Conservation (phyloP, 148 eudicot species). For the Rhododendron williamsianum region DNA sequence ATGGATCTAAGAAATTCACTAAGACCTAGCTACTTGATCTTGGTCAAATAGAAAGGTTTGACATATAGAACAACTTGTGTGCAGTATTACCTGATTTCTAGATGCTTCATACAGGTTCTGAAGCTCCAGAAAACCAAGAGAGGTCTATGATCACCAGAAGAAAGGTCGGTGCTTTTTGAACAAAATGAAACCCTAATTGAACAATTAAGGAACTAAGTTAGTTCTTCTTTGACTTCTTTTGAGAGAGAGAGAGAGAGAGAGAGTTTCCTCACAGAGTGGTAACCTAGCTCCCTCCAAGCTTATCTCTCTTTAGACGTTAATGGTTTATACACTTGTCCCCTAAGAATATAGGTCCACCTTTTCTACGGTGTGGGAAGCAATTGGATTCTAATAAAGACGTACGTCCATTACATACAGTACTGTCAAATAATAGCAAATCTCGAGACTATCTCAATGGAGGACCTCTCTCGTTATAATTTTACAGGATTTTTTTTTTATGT, state of each 20-base stretch:
- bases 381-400: background rate
- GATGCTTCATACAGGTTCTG: background rate
- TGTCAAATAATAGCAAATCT: background rate
- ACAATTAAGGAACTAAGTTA: background rate
- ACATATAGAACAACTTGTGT: background rate
- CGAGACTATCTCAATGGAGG: too few species aligned
- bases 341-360: background rate
- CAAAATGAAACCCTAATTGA: background rate
- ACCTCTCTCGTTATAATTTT: too few species aligned
- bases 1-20: background rate
- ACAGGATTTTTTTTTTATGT: too few species aligned
- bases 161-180: background rate
- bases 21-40: background rate
- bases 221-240: background rate
- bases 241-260: background rate
- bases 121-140: background rate
- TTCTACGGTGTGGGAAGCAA: background rate
- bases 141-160: background rate
- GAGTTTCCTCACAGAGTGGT: background rate
- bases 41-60: background rate
- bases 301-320: background rate
- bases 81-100: background rate
- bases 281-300: slow-evolving; percentile 5
- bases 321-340: background rate
- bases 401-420: background rate